Conservation (phyloP, 179 eudicot genomes). For the Spergularia azorica region DNA sequence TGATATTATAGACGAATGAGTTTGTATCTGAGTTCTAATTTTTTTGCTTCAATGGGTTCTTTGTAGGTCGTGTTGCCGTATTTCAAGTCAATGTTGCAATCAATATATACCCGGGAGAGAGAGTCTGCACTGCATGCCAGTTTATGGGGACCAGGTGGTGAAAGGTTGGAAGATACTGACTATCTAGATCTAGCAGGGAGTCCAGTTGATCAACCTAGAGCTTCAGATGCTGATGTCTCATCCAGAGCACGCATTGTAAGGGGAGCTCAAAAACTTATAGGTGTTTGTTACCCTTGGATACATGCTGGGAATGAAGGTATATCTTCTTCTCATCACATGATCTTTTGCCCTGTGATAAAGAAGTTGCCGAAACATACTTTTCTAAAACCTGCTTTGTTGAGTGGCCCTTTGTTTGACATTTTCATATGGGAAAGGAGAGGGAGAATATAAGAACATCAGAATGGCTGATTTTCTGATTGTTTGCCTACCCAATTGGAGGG, state of each 20-base stretch:
- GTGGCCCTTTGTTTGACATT: not conserved
- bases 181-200: constrained; percentile 46
- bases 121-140: constrained; percentile 90
- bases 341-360: not conserved
- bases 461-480: no score
- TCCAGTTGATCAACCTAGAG: constrained; percentile 50
- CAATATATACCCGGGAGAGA: constrained; percentile 85
- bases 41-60: constrained; percentile 12
- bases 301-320: constrained; percentile 97
- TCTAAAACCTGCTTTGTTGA: not conserved
- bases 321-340: not conserved
- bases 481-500: no score
- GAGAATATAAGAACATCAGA: not conserved
- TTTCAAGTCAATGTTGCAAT: constrained; percentile 85
- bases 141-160: constrained; percentile 88
- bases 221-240: constrained; percentile 53
- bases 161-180: constrained; percentile 55
- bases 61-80: constrained; percentile 90
- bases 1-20: not conserved
- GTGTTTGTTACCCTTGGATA: constrained; percentile 85
- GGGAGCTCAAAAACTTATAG: constrained; percentile 63
- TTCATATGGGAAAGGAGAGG: not conserved
- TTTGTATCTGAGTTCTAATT: not conserved
- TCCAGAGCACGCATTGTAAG: constrained; percentile 48
- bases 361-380: not conserved